Evolutionary conservation across 805 yeast species (phyloP), one percentile per base, ranked within the genome.

Genomic region (Lipomyces orientalis): DNA sequence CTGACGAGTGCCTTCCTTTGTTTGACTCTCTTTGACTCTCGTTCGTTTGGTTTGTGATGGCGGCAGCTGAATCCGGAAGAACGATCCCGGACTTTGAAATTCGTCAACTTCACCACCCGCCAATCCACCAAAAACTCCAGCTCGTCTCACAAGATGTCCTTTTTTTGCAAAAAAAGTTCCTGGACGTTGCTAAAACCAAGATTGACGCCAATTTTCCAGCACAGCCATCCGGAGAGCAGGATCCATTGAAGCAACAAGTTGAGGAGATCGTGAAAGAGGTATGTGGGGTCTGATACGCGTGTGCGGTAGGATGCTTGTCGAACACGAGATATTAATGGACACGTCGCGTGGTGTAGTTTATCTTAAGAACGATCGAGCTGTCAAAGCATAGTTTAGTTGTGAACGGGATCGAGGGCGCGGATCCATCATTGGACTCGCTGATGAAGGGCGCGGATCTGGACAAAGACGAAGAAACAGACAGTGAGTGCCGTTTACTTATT

Each of bases 321-420:
- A 22, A n/a, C 57, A 25, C 8, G 4, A 2, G 31, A 25, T 2
- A 1, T 19, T 43, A 43, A 43, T 43, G 49, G n/a, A 43, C 6
- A 6, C 19, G 14, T 16, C 16, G 43, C 8, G 14, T 35, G 25
- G 8, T 16, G 9, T 49, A 74, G 65, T 85, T 82, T 70, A 74
- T 88, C 5, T 75, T 79, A 52, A 83, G 82, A n/a, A 78, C 84
- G 31, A 85, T 90, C 74, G 89, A 87, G 49, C 76, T 82, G 78
- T 83, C 86, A n/a, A 81, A 81, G 61, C 76, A 81, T 59, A 85
- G 88, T 5, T 64, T 90, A 66, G 81, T 83, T 1, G 79, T 90
- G 12, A 90, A 87, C 74, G 91, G 90, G 4, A 74, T 74, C 43
- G 82, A 81, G 46, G 75, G 65, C 16, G 34, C 65, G 9, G 70